Evolutionary conservation across 2,329 filamentous ascomycete species (phyloP), one percentile per base, ranked within the genome.

Genomic region (Meredithiella fracta): DNA sequence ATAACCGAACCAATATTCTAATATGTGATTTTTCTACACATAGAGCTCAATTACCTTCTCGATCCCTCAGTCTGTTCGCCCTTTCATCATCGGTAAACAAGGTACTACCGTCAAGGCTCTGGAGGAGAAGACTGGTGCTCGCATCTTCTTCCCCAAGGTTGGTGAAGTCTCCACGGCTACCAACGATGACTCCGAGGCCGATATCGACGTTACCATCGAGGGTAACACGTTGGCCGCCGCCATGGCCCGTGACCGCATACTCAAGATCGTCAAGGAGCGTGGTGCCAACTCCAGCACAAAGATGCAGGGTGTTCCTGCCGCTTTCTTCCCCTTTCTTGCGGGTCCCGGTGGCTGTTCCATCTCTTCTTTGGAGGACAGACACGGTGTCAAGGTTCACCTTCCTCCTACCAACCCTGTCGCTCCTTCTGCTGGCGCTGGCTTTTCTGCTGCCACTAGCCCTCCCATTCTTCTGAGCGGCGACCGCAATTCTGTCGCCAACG

Each of bases 271-370:
- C 56, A 85, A 84, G 63, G 89, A 96, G 69, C 83, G 88, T 60
- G 82, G 86, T 54, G 84, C 87, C 56, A 91, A 84, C 62, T 79
- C 90, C 65, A 92, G 80, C 70, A 77, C 88, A 57, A 87, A 86
- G 63, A 70, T 98, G 61, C 87, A 83, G 68, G 82, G 83, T 51
- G 84, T 98, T 59, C 90, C 92, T 6, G 79, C 88, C 25, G 89
- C 95, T 66, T 94, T 92, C 69, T 98, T 92, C 70, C 91, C 91
- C 54, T 98, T 98, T 73, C 83, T 98, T 67, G 84, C 88, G 23
- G 89, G 89, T 51, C 80, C 83, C 8, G 78, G 85, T 66, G 86
- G 89, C 65, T 73, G 77, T 50, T 72, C 80, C 53, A 70, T 87
- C 56, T 75, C 79, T 61, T 76, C 77, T 38, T 74, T 95, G 54